Percentiles rank a stretch among this genome's conserved stretches.
Evolutionary conservation across 495 filamentous ascomycete genomes (phyloP).

Genomic region (Daldinia loculata): DNA sequence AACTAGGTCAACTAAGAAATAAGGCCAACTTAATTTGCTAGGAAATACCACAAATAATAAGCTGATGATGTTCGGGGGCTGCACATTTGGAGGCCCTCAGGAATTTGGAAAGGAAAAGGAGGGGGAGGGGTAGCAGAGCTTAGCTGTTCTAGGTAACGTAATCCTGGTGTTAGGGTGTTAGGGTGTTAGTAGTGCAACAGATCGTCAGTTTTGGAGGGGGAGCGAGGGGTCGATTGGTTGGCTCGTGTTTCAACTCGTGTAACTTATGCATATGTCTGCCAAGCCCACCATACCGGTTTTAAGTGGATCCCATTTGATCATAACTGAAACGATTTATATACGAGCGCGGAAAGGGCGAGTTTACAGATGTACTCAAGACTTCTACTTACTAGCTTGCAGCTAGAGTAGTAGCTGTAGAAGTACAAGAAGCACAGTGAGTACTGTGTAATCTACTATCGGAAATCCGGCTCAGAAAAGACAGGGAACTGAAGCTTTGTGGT

Average conservation of each 20-base stretch:
- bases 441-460: not conserved
- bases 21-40: constrained; percentile 12
- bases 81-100: constrained; percentile 16
- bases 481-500: no score
- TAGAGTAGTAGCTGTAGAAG: not conserved
- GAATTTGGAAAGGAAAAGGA: constrained; percentile 29
- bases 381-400: not conserved
- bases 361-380: constrained; percentile 2
- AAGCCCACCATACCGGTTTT: constrained; percentile 34
- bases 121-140: constrained; percentile 41
- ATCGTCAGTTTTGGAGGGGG: constrained; percentile 35
- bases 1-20: not conserved
- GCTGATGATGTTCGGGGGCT: constrained; percentile 11
- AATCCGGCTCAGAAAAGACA: not conserved
- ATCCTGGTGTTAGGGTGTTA: constrained; percentile 6
- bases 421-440: not conserved
- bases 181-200: constrained; percentile 13
- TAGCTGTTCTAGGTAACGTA: constrained; percentile 26
- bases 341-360: not conserved
- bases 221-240: constrained; percentile 30
- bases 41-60: constrained; percentile 6
- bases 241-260: constrained; percentile 31
- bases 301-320: constrained; percentile 38
- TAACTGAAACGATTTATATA: constrained; percentile 40
- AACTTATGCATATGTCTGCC: constrained; percentile 30